Evolutionary conservation across 257 asterid genomes (phyloP), one percentile per base, ranked within the genome.

Genomic region (Salvia splendens): DNA sequence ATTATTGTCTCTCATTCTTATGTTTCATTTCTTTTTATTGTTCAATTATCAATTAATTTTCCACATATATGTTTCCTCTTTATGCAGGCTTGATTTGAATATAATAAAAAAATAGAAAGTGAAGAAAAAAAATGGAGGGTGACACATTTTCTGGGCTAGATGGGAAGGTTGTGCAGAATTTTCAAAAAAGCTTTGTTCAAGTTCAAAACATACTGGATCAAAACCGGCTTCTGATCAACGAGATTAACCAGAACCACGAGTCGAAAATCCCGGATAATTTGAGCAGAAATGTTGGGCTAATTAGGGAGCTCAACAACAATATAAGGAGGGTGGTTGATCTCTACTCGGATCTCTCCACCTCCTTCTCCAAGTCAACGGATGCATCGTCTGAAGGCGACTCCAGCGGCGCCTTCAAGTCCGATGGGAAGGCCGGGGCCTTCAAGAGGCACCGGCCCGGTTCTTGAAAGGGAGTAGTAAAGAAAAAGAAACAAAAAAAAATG

Each of bases 221-320:
- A 61, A 92, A 92, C 67, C 78, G 95, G 78, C 73, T 89, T 61
- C 67, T 92, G 7, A 92, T 92, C 61, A 81, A 82, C 45, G 91
- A 89, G 95, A 87, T 92, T 12, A 89, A 92, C 14, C 96, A 87
- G 77, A 92, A 92, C 12, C 98, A 92, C 5, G 97, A 92, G 79
- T 92, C 98, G 51, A 86, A 83, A 74, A 73, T 83, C 49, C 95
- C 97, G 5, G 96, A 89, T 65, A 87, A 87, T 55, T 75, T 92
- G 79, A 83, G 73, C 83, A 79, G 94, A 65, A 92, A 92, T 68
- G 97, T 89, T 70, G 97, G 96, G 8, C 61, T 92, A 30, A 87
- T 92, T 36, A 85, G 80, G 67, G 97, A 92, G 55, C 91, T 92
- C 49, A 92, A 92, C 80, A 87, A 82, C 68, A 92, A 92, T 28